Base-by-base conservation (phyloP, 106 monocot species). In the Acorus calamus region DNA sequence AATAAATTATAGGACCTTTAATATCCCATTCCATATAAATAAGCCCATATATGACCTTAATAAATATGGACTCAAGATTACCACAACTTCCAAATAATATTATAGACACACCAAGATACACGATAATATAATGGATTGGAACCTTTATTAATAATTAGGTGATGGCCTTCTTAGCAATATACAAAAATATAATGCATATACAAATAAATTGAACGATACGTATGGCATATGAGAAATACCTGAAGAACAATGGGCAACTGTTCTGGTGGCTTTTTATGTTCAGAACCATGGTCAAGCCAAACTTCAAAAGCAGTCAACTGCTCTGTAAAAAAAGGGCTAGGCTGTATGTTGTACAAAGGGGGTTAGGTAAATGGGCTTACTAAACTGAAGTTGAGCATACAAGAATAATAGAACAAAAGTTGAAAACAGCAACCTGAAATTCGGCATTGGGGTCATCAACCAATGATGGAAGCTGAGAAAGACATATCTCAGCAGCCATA, bases 241-340 rank as follows among this genome's bases (percentile, higher is more conserved):
- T 94, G 94, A 66, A 94, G 84, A 80, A 94, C 94, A 57, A 94
- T 90, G 12, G 94, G 94, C 53, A 94, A 78, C 65, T 94, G 94
- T 66, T 94, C 94, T 13, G 94, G 94, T 60, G 89, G 94, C 56
- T 87, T 94, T 68, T 90, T 94, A 78, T 87, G 68, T 69, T 90
- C 87, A 59, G 94, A 90, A 56, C 90, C 94, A 82, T 90, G 89
- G 66, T 90, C 94, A 60, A 94, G 87, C 94, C 94, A 94, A 42
- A 94, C 84, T 69, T 94, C 94, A 80, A 94, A 94, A 53, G 94
- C 94, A n/a, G 84, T 90, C 78, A 94, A 82, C 68, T 94, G 94
- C 56, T 94, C 94, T 3, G 90, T 84, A 65, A 94, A 94, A 76
- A 94, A 94, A 44, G 90, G 84, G 60, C 94, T 94, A 58, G 94